These are phyloP conservation scores for Termitomyces sp. DNA, from an alignment of 768 basidiomycete genomes.

Conservation along the genomic window DNA sequence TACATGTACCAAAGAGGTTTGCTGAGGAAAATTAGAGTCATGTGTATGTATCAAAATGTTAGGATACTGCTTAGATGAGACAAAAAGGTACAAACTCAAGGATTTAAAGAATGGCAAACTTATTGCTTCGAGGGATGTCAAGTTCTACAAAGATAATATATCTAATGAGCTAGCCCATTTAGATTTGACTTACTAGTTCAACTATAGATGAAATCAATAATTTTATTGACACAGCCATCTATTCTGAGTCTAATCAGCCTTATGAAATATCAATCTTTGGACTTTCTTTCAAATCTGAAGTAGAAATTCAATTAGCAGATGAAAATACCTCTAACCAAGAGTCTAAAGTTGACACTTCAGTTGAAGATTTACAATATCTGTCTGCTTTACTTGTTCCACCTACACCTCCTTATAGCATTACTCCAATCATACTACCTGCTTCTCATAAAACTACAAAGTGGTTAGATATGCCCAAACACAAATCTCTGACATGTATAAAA, in stretches of 20 bases:
- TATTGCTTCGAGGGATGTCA: too few species aligned
- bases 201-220: background rate
- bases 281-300: background rate
- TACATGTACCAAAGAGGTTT: too few species aligned
- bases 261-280: background rate
- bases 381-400: background rate
- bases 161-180: too few species aligned
- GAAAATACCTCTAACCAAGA: background rate
- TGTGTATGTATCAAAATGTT: too few species aligned
- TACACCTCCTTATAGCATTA: background rate
- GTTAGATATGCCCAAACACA: background rate
- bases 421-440: background rate
- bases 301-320: background rate
- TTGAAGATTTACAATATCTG: background rate
- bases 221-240: background rate
- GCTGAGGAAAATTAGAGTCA: too few species aligned
- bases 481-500: background rate
- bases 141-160: too few species aligned
- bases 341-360: background rate
- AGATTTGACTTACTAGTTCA: too few species aligned
- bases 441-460: background rate
- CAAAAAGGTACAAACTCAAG: too few species aligned
- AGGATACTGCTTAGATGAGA: too few species aligned
- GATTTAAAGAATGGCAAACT: too few species aligned
- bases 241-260: background rate